Conservation (phyloP, 2,329 filamentous ascomycete genomes). For the Aspergillus udagawae region DNA sequence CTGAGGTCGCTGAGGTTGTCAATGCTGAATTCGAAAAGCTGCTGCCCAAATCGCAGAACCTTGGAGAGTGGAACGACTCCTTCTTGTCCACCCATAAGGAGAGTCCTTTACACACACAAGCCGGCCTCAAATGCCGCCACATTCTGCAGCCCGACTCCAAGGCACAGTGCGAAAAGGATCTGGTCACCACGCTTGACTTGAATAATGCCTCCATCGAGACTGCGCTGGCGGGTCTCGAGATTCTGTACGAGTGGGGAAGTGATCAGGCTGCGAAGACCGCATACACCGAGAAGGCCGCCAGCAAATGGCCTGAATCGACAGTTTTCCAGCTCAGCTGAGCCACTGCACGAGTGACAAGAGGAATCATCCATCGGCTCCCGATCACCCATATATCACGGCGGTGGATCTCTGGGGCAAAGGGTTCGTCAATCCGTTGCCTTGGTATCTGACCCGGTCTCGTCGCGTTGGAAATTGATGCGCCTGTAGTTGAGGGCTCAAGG, state of each 20-base stretch:
- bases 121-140: conserved; percentile 58
- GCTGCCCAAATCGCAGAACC: conserved; percentile 52
- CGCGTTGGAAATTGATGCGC: background rate
- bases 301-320: conserved; percentile 40
- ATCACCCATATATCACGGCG: background rate
- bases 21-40: conserved; percentile 63
- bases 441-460: background rate
- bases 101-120: conserved; percentile 60
- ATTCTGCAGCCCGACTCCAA: conserved; percentile 56
- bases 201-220: conserved; percentile 52
- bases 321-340: conserved; percentile 28
- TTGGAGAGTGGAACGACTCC: conserved; percentile 62
- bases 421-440: background rate
- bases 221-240: conserved; percentile 51
- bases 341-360: background rate
- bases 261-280: conserved; percentile 46
- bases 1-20: conserved; percentile 66
- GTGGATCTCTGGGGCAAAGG: background rate
- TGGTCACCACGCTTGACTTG: conserved; percentile 57
- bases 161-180: conserved; percentile 56
- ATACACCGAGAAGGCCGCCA: conserved; percentile 42
- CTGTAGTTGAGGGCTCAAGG: background rate
- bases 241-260: conserved; percentile 51
- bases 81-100: conserved; percentile 61
- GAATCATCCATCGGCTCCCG: background rate